These are phyloP conservation scores for Plenodomus tracheiphilus DNA, from an alignment of 2,329 filamentous ascomycete genomes.

Conservation along the genomic window DNA sequence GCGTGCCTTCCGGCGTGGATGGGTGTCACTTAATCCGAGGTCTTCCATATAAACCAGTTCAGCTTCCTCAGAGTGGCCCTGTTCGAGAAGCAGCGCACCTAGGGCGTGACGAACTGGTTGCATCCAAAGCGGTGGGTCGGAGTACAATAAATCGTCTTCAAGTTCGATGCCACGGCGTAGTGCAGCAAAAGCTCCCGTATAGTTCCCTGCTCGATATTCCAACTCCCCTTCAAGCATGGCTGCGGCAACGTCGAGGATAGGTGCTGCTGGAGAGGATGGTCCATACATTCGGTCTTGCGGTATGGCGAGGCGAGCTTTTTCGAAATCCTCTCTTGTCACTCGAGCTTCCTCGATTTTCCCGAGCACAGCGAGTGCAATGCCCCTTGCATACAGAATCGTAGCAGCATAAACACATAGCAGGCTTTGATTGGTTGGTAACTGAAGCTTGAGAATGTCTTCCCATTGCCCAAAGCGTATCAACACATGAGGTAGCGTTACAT, in stretches of 20 bases:
- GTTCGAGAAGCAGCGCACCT: conserved; percentile 2
- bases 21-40: conserved; percentile 1
- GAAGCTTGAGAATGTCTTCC: conserved; percentile 3
- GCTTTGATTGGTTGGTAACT: neutral
- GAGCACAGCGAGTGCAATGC: conserved; percentile 2
- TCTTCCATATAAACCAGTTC: conserved; percentile 1
- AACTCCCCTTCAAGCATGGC: conserved; percentile 6
- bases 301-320: too few relatives aligned
- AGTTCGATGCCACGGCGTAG: conserved; percentile 1
- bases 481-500: conserved; percentile 4
- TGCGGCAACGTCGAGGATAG: neutral
- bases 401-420: neutral
- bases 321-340: neutral
- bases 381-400: conserved; percentile 1
- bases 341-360: neutral
- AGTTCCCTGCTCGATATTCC: conserved; percentile 2
- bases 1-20: conserved; percentile 1
- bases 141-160: neutral
- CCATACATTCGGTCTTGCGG: too few relatives aligned
- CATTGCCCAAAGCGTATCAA: conserved; percentile 9
- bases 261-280: neutral
- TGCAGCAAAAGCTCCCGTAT: neutral
- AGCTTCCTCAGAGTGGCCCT: conserved; percentile 3
- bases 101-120: conserved; percentile 8
- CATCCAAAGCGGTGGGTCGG: conserved; percentile 5